A percentile compares a stretch with the other conserved stretches of the same genome.
These are phyloP conservation scores for Echinochloa phyllopogon DNA, from an alignment of 176 grass and related monocot genomes.

Conservation along the genomic window DNA sequence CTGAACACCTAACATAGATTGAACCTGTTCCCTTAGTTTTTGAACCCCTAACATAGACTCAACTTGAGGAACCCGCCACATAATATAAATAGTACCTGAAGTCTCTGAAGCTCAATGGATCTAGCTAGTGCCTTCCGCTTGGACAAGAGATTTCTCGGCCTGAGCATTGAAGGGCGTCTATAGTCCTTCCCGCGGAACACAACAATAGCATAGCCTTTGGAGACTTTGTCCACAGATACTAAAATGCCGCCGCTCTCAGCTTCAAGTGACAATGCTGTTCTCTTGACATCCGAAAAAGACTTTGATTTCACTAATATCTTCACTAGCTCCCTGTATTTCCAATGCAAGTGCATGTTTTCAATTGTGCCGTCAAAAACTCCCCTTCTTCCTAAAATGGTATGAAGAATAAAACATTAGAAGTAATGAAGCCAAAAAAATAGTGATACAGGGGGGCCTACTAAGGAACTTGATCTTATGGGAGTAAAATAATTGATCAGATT, in stretches of 20 bases:
- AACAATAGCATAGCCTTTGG: conserved; percentile 89
- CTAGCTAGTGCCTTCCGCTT: conserved; percentile 91
- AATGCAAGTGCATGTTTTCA: conserved; percentile 99
- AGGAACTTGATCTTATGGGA: neutral
- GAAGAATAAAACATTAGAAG: neutral
- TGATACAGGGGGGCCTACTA: neutral
- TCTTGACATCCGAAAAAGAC: conserved; percentile 72
- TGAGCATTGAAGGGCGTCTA: conserved; percentile 56
- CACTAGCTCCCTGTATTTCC: conserved; percentile 95
- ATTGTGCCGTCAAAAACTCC: conserved; percentile 95
- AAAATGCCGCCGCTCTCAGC: conserved; percentile 86
- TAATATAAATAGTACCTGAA: conserved; percentile 57
- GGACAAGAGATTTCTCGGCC: conserved; percentile 78
- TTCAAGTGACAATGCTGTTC: conserved; percentile 80
- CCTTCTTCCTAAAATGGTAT: conserved; percentile 67
- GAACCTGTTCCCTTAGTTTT: too few relatives aligned
- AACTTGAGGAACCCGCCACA: neutral
- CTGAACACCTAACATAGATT: neutral
- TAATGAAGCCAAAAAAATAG: conserved; percentile 14
- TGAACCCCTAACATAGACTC: too few relatives aligned
- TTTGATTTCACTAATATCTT: conserved; percentile 85
- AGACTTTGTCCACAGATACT: conserved; percentile 92
- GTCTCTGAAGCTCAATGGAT: conserved; percentile 90
- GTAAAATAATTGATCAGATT: conserved; percentile 28
- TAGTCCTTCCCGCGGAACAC: conserved; percentile 85